Conservation (phyloP, 345 rosid genomes). For the Trapa bicornis region DNA sequence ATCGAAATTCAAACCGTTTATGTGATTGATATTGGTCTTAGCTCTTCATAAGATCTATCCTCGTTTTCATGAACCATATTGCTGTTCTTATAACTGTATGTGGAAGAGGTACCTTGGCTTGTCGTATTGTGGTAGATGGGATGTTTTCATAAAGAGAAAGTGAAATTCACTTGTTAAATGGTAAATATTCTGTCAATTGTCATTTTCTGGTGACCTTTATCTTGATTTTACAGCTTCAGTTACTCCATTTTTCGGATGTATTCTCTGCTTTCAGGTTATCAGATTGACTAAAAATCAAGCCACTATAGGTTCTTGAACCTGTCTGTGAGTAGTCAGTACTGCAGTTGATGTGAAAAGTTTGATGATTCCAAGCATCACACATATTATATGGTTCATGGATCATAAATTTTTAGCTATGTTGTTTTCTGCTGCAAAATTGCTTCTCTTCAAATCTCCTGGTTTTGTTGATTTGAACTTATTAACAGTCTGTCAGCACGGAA, state of each 20-base stretch:
- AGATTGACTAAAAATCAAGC: not conserved
- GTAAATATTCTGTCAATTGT: no score
- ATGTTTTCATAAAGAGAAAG: not conserved
- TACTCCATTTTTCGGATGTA: not conserved
- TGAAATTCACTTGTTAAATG: not conserved
- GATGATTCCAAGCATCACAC: not conserved
- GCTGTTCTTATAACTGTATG: not conserved
- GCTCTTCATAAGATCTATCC: not conserved
- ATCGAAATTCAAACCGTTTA: not conserved
- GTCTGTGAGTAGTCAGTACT: not conserved
- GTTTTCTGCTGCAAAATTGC: not conserved
- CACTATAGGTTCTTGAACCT: not conserved
- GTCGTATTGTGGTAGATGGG: not conserved
- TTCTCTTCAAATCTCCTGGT: not conserved
- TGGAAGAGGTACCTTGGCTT: not conserved
- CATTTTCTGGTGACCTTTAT: no score
- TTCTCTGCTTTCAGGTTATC: not conserved
- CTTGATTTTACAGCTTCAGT: not conserved
- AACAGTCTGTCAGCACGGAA: not conserved
- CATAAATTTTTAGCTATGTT: not conserved
- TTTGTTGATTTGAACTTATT: not conserved
- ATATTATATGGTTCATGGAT: not conserved
- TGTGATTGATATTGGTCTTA: not conserved
- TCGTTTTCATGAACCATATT: not conserved
- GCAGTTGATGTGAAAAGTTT: not conserved